Base-by-base conservation (phyloP, 2,329 filamentous ascomycete species). In the Aspergillus unguis region DNA sequence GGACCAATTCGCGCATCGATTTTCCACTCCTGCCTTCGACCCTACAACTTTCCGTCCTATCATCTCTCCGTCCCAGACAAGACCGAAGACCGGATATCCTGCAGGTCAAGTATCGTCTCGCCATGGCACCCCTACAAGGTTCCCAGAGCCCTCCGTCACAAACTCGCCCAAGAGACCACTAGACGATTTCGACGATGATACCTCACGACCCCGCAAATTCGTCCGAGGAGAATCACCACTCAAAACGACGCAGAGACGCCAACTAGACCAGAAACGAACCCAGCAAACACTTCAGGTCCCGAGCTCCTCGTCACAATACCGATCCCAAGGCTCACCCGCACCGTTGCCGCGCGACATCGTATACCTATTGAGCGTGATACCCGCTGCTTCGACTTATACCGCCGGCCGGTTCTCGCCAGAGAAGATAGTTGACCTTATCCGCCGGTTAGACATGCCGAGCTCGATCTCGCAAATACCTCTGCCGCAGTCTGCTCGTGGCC, bases 181-280 rank as follows among this genome's bases (percentile, higher is more conserved):
- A 8, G 88, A 92, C 53, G 91, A 96, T 37, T 79, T 78, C 5
- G 86, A 90, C 35, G 85, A 86, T 55, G 84, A 86, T 50, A 75
- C 80, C 35, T 84, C 84, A 59, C 86, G 88, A 23, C 90, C 91
- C 1, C 88, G 92, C 61, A 96, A 97, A 70, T 81, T 96, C 47
- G 83, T 86, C 44, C 85, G 95, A 41, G 92, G 87, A n/a, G 91
- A 89, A 52, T 97, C 92, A 4, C 94, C 95, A 0, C 80, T 97
- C 35, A 99, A 97, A 69, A 90, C 90, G 10, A 89, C 90, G 1
- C 90, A 92, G 35, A 90, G 90, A 27, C 86, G 92, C 51, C 86
- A 92, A 33, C 79, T 95, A 25, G 90, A 94, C 63, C 88, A 94
- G 66, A 79, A 79, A 53, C 74, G 78, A 42, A 74, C 76, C 6